Evolutionary conservation across 2,329 filamentous ascomycete species (phyloP).

Genomic region (Tolypocladium pustulatum): DNA sequence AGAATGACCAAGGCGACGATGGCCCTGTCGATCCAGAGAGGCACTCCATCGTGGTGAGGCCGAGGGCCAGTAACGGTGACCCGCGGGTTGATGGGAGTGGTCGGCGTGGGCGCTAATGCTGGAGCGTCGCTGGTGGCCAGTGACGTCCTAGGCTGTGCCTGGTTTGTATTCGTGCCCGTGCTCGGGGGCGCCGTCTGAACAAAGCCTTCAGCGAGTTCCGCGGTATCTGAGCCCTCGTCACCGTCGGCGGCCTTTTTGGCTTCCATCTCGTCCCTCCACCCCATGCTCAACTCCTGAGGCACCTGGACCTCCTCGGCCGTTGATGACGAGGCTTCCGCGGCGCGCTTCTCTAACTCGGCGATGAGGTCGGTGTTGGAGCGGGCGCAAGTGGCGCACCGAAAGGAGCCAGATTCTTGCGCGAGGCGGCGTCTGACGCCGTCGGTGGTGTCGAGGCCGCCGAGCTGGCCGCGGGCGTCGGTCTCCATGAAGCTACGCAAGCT

Average conservation of each 20-base stretch:
- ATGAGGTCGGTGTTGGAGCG: conserved; percentile 67
- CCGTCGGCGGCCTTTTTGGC: conserved; percentile 7
- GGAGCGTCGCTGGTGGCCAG: background rate
- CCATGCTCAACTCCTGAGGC: conserved; percentile 51
- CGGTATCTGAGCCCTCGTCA: conserved; percentile 29
- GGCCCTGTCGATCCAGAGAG: conserved; percentile 69
- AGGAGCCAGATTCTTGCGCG: conserved; percentile 55
- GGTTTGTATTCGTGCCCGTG: background rate
- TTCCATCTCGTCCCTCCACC: conserved; percentile 63
- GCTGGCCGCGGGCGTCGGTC: conserved; percentile 74
- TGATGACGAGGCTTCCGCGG: conserved; percentile 25
- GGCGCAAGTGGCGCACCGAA: conserved; percentile 60
- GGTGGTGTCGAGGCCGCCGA: conserved; percentile 76
- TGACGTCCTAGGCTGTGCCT: background rate
- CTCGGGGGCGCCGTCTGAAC: conserved; percentile 32
- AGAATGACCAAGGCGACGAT: conserved; percentile 65
- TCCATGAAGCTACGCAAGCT: conserved; percentile 84
- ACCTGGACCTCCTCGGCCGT: conserved; percentile 32
- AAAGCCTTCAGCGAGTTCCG: conserved; percentile 46
- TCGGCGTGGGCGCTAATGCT: background rate
- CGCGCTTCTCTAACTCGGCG: conserved; percentile 53
- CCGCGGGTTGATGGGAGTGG: background rate
- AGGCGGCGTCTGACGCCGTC: conserved; percentile 57
- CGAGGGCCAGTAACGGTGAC: conserved; percentile 4
- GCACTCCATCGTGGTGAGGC: conserved; percentile 36